Evolutionary conservation across 306 rosid genomes (phyloP), one percentile per base, ranked within the genome.

Genomic region (Trifolium pratense): DNA sequence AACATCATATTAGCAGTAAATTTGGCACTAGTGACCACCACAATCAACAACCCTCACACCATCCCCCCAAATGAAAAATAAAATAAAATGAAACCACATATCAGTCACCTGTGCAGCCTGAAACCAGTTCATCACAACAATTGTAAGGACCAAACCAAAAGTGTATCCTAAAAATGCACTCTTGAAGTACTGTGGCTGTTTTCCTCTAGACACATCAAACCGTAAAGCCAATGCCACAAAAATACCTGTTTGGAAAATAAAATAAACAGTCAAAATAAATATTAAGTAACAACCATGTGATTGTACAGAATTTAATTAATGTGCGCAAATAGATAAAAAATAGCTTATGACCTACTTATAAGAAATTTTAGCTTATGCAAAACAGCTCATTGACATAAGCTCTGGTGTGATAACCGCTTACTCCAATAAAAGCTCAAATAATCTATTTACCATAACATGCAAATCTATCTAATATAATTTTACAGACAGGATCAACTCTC

Each of bases 81-180:
- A 5, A 73, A 9, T 12, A 61, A 66, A 65, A 37, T 61, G 68
- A 78, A 39, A 52, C 71, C 68, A 83, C 37, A 51, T 40, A 75
- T 58, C 63, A 64, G 75, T 91, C 81, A 88, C 99, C 99, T 95
- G 99, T 10, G 99, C 99, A 60, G 99, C 97, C 84, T 92, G 97
- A 89, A 90, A 95, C 99, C 99, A 95, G 86, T 95, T 95, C 97
- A 95, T 95, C 61, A 95, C 97, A 55, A 92, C 49, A 68, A 95
- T 95, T 52, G 99, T 95, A 43, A 95, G 97, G 73, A 84, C 89
- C 88, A 95, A 16, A 61, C 99, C 99, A 70, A 39, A 57, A 2
- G 88, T 40, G 80, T 95, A 95, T 82, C 99, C 99, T 74, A 86
- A 13, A 86, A 91, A 95, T 49, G 99, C 97, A 83, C 99, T 95